phyloP scores from a whole-genome alignment of 345 rosid species.

The Microcos paniculata region DNA sequence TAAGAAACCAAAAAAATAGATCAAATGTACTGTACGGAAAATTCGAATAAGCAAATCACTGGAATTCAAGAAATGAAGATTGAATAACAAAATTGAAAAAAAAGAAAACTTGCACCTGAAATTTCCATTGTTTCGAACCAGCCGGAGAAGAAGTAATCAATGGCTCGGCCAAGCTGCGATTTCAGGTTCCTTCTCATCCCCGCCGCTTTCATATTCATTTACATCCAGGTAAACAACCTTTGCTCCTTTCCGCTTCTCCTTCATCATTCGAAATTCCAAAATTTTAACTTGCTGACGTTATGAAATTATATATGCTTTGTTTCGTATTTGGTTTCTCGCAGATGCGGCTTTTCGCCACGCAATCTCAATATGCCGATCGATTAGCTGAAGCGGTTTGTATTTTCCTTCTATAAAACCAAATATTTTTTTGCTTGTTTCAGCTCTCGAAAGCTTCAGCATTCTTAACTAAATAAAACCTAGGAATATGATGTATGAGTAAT shows the following conservation, averaged over 20 bases:
- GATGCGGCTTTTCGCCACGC: slow-evolving; percentile 82
- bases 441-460: not conserved
- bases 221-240: slow-evolving; percentile 59
- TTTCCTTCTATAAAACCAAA: not conserved
- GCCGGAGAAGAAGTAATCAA: not conserved
- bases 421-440: not conserved
- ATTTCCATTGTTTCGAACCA: not conserved
- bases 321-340: slow-evolving; percentile 15
- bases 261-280: not conserved
- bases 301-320: not conserved
- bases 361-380: slow-evolving; percentile 79
- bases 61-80: not conserved
- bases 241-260: not conserved
- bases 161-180: slow-evolving; percentile 48
- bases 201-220: slow-evolving; percentile 72
- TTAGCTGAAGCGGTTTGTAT: slow-evolving; percentile 67
- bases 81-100: not conserved
- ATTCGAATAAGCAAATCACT: not conserved
- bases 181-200: slow-evolving; percentile 73
- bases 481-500: not conserved
- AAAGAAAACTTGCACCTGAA: not conserved
- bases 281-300: not conserved
- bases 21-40: too few species aligned
- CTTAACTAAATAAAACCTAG: not conserved
- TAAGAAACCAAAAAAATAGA: too few species aligned